Conservation (phyloP, 495 filamentous ascomycete species). For the Aspergillus hancockii region DNA sequence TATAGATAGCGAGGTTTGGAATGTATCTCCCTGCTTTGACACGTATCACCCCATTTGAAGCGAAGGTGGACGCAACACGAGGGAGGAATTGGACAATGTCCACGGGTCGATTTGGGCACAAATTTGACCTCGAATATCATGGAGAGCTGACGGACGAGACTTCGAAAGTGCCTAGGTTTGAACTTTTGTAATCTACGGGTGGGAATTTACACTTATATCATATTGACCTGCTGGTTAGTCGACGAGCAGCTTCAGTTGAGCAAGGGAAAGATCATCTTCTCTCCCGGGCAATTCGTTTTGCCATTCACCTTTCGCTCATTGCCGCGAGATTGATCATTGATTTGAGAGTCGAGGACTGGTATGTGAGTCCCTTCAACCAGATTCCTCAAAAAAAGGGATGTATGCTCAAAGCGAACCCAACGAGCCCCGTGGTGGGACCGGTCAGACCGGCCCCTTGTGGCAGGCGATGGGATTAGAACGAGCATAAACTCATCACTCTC, state of each 20-base stretch:
- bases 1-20: conserved; percentile 11
- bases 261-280: conserved; percentile 13
- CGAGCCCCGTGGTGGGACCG: conserved; percentile 28
- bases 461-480: conserved; percentile 52
- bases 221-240: conserved; percentile 11
- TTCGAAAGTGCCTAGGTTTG: conserved; percentile 45
- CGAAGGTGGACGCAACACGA: conserved; percentile 51
- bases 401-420: conserved; percentile 55
- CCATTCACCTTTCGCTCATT: background rate
- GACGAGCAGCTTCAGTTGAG: conserved; percentile 2
- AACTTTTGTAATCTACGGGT: background rate
- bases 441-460: conserved; percentile 22
- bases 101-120: conserved; percentile 41
- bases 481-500: conserved; percentile 43
- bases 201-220: conserved; percentile 1
- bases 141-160: conserved; percentile 46
- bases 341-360: background rate
- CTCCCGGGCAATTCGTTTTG: background rate
- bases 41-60: conserved; percentile 45
- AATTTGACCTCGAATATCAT: conserved; percentile 56
- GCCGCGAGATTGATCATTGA: background rate
- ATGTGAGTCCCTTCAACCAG: background rate
- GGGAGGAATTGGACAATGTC: conserved; percentile 39
- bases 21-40: conserved; percentile 55
- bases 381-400: conserved; percentile 22